These are phyloP conservation scores for Candida glucosophila DNA, from an alignment of 1,139 yeast genomes.

Conservation along the genomic window DNA sequence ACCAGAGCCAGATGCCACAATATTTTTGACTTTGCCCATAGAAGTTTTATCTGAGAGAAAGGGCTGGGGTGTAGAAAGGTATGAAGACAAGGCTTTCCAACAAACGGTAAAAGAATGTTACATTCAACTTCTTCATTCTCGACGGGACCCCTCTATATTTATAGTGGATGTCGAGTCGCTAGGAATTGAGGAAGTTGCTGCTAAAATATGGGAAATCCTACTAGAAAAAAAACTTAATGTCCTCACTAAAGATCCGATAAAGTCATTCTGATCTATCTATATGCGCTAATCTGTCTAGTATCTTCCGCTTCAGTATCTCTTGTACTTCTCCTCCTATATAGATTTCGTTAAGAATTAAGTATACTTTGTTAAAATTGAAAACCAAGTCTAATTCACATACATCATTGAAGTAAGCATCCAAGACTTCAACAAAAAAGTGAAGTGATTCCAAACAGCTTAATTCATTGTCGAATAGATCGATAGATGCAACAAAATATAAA, in stretches of 20 bases:
- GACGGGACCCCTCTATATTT: constrained; percentile 25
- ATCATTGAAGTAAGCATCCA: constrained; percentile 76
- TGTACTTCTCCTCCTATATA: constrained; percentile 74
- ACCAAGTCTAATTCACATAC: constrained; percentile 95
- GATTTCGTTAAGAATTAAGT: constrained; percentile 65
- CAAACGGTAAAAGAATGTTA: constrained; percentile 55
- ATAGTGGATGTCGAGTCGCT: constrained; percentile 54
- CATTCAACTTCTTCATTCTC: constrained; percentile 31
- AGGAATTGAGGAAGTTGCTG: constrained; percentile 48
- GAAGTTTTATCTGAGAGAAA: constrained; percentile 46
- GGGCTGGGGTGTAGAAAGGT: constrained; percentile 90
- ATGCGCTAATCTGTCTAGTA: constrained; percentile 44
- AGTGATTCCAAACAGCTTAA: constrained; percentile 74
- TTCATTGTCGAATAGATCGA: constrained; percentile 71
- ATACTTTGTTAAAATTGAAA: constrained; percentile 69
- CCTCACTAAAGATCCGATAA: constrained; percentile 9
- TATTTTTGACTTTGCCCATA: constrained; percentile 61
- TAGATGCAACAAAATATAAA: constrained; percentile 71
- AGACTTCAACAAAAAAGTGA: constrained; percentile 80
- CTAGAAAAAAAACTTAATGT: constrained; percentile 7
- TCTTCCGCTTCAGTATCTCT: constrained; percentile 55
- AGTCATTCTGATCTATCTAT: constrained; percentile 34
- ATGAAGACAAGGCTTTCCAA: constrained; percentile 73
- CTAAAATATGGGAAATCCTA: constrained; percentile 19
- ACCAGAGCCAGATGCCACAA: constrained; percentile 76